Evolutionary conservation across 129 eudicot genomes (phyloP).

Genomic region (Chrysanthemum lavandulifolium): DNA sequence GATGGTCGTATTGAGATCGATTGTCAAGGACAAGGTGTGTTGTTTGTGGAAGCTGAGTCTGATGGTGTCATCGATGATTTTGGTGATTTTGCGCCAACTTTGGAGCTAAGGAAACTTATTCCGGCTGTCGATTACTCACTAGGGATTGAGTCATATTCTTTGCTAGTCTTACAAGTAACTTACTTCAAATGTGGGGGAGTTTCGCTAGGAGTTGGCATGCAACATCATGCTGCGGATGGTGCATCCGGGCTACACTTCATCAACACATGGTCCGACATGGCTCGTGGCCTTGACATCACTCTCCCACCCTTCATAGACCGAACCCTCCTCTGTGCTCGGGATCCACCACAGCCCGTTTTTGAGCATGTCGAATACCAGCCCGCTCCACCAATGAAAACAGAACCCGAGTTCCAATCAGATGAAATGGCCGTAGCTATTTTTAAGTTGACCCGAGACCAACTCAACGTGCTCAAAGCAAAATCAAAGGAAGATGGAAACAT

Average conservation of each 20-base stretch:
- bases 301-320: constrained; percentile 26
- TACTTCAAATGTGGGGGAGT: constrained; percentile 25
- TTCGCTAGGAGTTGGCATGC: constrained; percentile 18
- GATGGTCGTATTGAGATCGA: constrained; percentile 4
- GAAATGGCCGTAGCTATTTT: constrained; percentile 3
- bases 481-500: constrained; percentile 15
- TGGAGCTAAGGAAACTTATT: not conserved
- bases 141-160: not conserved
- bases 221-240: constrained; percentile 20
- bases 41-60: constrained; percentile 13
- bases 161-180: constrained; percentile 8
- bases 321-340: constrained; percentile 14
- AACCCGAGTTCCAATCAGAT: not conserved
- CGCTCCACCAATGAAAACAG: not conserved
- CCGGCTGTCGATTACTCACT: not conserved
- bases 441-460: constrained; percentile 19
- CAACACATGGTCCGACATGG: constrained; percentile 26
- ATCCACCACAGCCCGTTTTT: constrained; percentile 16
- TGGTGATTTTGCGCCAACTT: constrained; percentile 7
- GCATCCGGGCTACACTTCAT: constrained; percentile 13
- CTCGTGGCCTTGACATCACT: constrained; percentile 20
- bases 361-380: constrained; percentile 14
- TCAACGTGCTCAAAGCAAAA: constrained; percentile 9
- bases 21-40: constrained; percentile 18
- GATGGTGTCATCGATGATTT: constrained; percentile 2